Evolutionary conservation across 768 basidiomycete genomes (phyloP).

Genomic region (Calocybe indica): DNA sequence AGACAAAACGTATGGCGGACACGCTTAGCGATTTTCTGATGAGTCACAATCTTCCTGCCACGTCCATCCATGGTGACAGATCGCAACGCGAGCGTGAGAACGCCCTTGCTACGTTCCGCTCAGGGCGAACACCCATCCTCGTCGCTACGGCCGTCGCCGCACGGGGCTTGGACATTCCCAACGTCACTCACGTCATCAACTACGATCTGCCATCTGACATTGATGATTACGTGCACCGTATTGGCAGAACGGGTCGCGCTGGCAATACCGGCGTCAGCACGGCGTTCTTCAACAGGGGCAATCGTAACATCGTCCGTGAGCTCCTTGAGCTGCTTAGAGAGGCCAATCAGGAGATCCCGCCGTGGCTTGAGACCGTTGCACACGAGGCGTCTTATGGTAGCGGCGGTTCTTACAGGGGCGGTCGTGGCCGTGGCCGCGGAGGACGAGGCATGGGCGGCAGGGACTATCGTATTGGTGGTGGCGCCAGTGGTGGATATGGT

Average conservation of each 20-base stretch:
- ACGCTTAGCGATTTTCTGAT: constrained; percentile 96
- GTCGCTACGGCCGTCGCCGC: constrained; percentile 99
- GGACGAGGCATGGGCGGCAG: constrained; percentile 40
- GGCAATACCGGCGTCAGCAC: constrained; percentile 96
- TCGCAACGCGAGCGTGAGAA: constrained; percentile 96
- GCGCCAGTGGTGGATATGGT: constrained; percentile 25
- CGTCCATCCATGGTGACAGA: constrained; percentile 97
- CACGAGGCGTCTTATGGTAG: constrained; percentile 72
- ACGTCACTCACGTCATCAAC: constrained; percentile 98
- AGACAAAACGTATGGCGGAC: constrained; percentile 99
- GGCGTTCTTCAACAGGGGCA: constrained; percentile 93
- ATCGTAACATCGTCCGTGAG: constrained; percentile 88
- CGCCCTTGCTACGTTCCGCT: constrained; percentile 93
- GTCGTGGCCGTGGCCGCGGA: constrained; percentile 55
- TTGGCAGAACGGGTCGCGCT: constrained; percentile 97
- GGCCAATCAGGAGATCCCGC: constrained; percentile 92
- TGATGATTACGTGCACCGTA: constrained; percentile 98
- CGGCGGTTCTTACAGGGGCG: constrained; percentile 47
- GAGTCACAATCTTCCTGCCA: constrained; percentile 76
- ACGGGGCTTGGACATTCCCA: constrained; percentile 98
- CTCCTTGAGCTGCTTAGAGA: constrained; percentile 91
- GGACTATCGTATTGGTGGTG: constrained; percentile 37
- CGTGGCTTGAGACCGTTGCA: constrained; percentile 84
- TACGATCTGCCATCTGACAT: constrained; percentile 98
- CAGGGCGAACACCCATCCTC: constrained; percentile 90